Percentiles rank a stretch among this genome's conserved stretches.
phyloP scores from a whole-genome alignment of 2,329 filamentous ascomycete genomes.

The Cadophora sp. region DNA sequence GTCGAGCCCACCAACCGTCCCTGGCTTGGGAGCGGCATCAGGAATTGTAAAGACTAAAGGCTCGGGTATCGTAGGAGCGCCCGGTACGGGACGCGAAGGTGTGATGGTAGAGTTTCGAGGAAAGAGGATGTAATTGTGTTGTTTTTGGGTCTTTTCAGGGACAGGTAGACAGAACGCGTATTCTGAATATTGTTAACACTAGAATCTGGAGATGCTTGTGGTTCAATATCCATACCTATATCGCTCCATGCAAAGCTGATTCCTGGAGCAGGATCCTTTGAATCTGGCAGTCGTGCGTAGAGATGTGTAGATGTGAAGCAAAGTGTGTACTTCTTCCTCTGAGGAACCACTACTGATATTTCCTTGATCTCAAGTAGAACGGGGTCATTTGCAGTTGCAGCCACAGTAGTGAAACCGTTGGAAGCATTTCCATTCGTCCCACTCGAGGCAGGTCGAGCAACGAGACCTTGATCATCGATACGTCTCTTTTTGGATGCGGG shows the following conservation, averaged over 20 bases:
- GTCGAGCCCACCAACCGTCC: constrained; percentile 59
- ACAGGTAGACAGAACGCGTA: constrained; percentile 69
- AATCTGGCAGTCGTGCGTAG: constrained; percentile 61
- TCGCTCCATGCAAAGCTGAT: constrained; percentile 66
- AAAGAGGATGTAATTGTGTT: constrained; percentile 71
- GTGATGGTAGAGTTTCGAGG: constrained; percentile 59
- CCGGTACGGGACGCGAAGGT: constrained; percentile 52
- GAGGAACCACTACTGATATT: constrained; percentile 70
- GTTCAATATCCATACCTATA: constrained; percentile 56
- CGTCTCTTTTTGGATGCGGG: constrained; percentile 43
- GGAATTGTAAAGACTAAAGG: constrained; percentile 71
- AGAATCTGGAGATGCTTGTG: background rate
- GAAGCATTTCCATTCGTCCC: constrained; percentile 24
- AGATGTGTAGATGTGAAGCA: constrained; percentile 66
- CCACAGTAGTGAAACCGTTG: background rate
- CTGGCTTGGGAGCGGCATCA: constrained; percentile 64
- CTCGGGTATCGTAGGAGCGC: constrained; percentile 51
- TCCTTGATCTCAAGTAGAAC: constrained; percentile 68
- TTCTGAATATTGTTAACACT: constrained; percentile 49
- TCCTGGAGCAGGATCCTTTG: constrained; percentile 57
- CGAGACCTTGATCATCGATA: constrained; percentile 38
- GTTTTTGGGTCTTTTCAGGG: constrained; percentile 68
- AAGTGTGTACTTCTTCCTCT: constrained; percentile 72
- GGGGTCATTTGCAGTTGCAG: constrained; percentile 51
- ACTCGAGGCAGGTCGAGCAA: constrained; percentile 35